Base-by-base conservation (phyloP, 345 rosid species). In the Camelina sativa region DNA sequence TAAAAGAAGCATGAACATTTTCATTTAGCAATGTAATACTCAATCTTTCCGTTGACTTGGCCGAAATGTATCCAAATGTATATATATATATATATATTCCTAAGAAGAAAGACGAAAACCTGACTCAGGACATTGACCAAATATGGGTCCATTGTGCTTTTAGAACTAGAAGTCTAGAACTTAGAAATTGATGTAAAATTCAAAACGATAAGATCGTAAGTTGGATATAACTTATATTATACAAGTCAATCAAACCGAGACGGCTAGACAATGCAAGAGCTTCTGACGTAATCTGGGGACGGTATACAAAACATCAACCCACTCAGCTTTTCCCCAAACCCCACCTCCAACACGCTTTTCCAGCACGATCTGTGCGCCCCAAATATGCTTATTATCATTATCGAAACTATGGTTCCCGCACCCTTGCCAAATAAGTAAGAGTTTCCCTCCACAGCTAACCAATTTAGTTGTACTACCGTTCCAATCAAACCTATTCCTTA, bases 231-330 rank as follows among this genome's bases (percentile, higher is more conserved):
- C 28, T 25, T 25, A 4, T 37, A 37, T 37, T 8, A 34, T 34
- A 34, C 37, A 57, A n/a, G 41, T 11, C 10, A 60, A 60, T 60
- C 65, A 60, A 60, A 60, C 30, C 8, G 48, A 60, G 30, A 60
- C 30, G 8, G 7, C 8, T 1, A 59, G 8, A 35, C 64, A 59
- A 34, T 59, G 64, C 46, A 35, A n/a, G 25, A 59, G 64, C 7
- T 6, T 1, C 40, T 37, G 40, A 16, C 64, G 19, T 59, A 43
- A 35, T 35, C 0, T 2, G 3, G 44, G 64, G 63, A 17, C 46
- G n/a, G 8, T 35, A 35, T 35, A 8, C 28, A 59, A 25, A 59
- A 59, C 25, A 35, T 35, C 64, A 59, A 35, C 1, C 25, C 44
- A 10, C 44, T 35, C 9, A 5, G 11, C 8, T 9, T 5, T 35